Evolutionary conservation across 441 rosid species (phyloP), one percentile per base, ranked within the genome.

Genomic region (Daphne laureola): DNA sequence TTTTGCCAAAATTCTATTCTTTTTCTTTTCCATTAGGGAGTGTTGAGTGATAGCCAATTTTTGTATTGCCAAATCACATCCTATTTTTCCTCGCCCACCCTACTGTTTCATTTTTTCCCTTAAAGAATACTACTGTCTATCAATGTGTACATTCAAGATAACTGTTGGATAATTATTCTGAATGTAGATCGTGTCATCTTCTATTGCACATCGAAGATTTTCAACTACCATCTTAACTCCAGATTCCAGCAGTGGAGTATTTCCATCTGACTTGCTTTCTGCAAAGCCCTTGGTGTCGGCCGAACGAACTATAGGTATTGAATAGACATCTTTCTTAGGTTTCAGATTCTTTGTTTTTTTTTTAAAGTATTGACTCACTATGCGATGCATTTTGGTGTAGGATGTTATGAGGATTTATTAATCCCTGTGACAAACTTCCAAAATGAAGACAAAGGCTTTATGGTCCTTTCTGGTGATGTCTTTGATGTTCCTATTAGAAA

Each of bases 401-500:
- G 90, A 43, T 82, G 81, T 60, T 64, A 65, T 57, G 81, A 89
- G 70, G 97, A 89, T 75, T 74, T 87, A 17, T 84, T 83, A 50
- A 76, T 87, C 71, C 96, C 93, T 2, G 79, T 81, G 61, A 81
- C 92, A 14, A 86, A 81, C 70, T 92, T 93, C 56, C 77, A 67
- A 36, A 73, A 75, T 15, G 86, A 87, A 64, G 85, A 86, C 42
- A 83, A 80, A 56, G 95, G 97, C 55, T 71, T 81, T 42, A 83
- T 81, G 80, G 90, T 81, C 63, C 80, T 89, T 74, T 82, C 82
- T 56, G 98, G 98, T 49, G 98, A 90, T 69, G 87, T 87, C 64
- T 84, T 89, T 73, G 88, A 87, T 75, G 87, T 84, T 52, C 89
- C 96, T n/a, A 75, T 89, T 35, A 76, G 95, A 67, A 89, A 93